Base-by-base conservation (phyloP, 192 early-diverging fungal species). In the Nowakowskiella sp. region DNA sequence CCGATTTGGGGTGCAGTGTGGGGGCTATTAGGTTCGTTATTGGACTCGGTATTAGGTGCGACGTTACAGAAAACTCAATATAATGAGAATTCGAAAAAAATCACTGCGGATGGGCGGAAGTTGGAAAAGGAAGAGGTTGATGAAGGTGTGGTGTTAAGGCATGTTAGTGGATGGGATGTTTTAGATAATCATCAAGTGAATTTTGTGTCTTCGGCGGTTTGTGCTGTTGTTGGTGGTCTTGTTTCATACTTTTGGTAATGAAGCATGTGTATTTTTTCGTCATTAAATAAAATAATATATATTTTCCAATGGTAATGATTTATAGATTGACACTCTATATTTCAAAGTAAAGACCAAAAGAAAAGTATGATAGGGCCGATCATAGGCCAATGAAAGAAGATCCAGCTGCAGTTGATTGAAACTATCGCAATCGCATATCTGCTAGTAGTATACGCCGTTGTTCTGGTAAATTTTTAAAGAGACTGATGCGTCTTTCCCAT, bases 21-120 rank as follows among this genome's bases (percentile, higher is more conserved):
- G 23, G 91, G 91, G 8, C 57, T 84, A 32, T 50, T 83, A 44
- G 91, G 91, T 21, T 91, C 89, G 10, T 50, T 90, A 68, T 78
- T 85, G 23, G 92, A 94, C 68, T 94, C 92, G 19, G 29, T 94
- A 0, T 62, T 94, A 7, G 92, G 92, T 21, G 89, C 86, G 3
- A 89, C 92, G 0, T 68, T 92, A 0, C 77, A 90, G 53, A 71
- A 81, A 45, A 74, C 78, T 10, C 68, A 85, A 16, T 94, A 87
- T 66, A 74, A 86, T 45, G 71, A 80, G 16, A 68, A 74, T 8
- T 81, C 73, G 31, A 67, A 79, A 25, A 64, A 78, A 26, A 78
- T 84, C 42, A 56, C 73, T 4, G 55, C 70, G 13, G 70, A 72
- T 49, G 36, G 19, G 36, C 34, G 61, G 19, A 34, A 29, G 31